These are phyloP conservation scores for Fusarium transvaalense DNA, from an alignment of 2,329 filamentous ascomycete genomes.

Conservation along the genomic window DNA sequence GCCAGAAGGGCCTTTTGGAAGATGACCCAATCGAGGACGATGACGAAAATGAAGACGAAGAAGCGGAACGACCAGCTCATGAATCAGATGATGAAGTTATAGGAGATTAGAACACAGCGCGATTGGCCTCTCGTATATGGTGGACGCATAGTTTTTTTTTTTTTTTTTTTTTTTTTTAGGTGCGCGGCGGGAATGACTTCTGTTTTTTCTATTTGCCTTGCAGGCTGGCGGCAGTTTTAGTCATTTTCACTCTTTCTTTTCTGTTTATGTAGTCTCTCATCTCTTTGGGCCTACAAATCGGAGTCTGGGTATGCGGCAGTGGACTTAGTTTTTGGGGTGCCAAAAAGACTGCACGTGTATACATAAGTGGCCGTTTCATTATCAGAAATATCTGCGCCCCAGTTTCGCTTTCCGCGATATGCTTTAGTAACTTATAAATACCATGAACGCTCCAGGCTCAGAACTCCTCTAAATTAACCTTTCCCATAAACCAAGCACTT, in stretches of 20 bases:
- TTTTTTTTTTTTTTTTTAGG: no score
- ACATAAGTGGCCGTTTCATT: constrained; percentile 19
- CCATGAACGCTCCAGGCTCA: not conserved
- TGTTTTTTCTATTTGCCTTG: constrained; percentile 23
- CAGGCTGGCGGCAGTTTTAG: constrained; percentile 14
- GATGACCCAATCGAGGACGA: constrained; percentile 60
- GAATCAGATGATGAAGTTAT: constrained; percentile 61
- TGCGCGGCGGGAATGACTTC: constrained; percentile 23
- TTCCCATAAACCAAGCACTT: not conserved
- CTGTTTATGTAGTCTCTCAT: constrained; percentile 36
- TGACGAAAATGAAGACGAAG: constrained; percentile 51
- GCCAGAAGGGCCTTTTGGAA: constrained; percentile 66
- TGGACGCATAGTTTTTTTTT: constrained; percentile 28
- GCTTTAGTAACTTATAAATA: constrained; percentile 7
- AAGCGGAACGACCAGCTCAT: constrained; percentile 50
- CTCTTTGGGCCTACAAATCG: constrained; percentile 27
- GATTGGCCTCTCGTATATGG: constrained; percentile 17
- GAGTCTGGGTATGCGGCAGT: constrained; percentile 45
- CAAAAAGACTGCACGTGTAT: constrained; percentile 34
- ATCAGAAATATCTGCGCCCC: constrained; percentile 15
- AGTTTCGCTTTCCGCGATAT: not conserved
- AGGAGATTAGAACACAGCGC: constrained; percentile 56
- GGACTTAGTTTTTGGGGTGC: constrained; percentile 33
- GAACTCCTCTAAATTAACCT: constrained; percentile 4
- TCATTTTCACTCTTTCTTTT: constrained; percentile 15